Evolutionary conservation across 2,329 filamentous ascomycete genomes (phyloP).

Genomic region (Mycocentrospora acerina): DNA sequence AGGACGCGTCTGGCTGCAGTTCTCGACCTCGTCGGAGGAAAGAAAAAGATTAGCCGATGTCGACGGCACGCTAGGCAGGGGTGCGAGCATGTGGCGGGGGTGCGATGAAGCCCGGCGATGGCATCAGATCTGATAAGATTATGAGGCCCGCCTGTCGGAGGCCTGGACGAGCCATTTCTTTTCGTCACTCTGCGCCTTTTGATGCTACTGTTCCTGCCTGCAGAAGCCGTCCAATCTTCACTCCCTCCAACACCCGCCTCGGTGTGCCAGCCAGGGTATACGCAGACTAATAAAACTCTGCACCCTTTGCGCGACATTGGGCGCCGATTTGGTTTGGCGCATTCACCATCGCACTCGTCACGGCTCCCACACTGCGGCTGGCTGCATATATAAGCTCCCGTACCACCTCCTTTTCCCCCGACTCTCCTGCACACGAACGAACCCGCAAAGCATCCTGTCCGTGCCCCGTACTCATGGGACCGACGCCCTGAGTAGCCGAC

Average conservation of each 20-base stretch:
- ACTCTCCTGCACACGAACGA: constrained; percentile 13
- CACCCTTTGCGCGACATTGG: constrained; percentile 19
- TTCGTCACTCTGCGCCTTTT: constrained; percentile 16
- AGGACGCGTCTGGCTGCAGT: constrained; percentile 11
- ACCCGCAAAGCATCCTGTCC: constrained; percentile 7
- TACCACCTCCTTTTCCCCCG: constrained; percentile 18
- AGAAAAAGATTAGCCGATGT: constrained; percentile 30
- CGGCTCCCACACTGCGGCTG: constrained; percentile 20
- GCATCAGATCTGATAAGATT: constrained; percentile 34
- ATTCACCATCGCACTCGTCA: constrained; percentile 21
- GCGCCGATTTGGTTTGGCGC: constrained; percentile 28
- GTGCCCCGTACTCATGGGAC: constrained; percentile 16
- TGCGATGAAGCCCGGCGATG: constrained; percentile 9
- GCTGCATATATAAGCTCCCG: constrained; percentile 18
- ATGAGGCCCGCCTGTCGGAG: neutral
- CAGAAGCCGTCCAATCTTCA: constrained; percentile 18
- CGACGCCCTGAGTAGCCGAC: constrained; percentile 21
- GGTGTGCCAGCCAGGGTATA: constrained; percentile 18
- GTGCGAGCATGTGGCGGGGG: constrained; percentile 6
- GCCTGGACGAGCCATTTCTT: constrained; percentile 15
- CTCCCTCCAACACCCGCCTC: constrained; percentile 15
- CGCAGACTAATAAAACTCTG: constrained; percentile 32
- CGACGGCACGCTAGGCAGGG: constrained; percentile 22
- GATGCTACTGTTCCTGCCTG: constrained; percentile 11
- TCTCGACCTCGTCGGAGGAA: constrained; percentile 18